Evolutionary conservation across 345 rosid genomes (phyloP).

Genomic region (Dipteronia sinensis): DNA sequence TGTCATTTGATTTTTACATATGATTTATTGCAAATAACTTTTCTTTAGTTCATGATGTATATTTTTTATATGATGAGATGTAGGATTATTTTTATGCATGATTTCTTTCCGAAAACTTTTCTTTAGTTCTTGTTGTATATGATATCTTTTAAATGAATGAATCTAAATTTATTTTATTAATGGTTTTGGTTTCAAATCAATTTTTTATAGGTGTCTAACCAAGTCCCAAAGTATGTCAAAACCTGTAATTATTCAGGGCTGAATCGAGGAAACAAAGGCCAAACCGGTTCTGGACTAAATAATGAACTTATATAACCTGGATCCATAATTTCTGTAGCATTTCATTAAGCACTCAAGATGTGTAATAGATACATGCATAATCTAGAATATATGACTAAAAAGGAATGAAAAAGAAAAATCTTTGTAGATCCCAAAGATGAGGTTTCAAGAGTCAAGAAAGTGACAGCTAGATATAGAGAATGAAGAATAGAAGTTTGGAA

Average conservation of each 20-base stretch:
- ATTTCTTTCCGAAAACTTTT: background rate
- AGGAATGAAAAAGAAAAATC: background rate
- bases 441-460: background rate
- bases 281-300: background rate
- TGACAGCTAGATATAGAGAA: too few relatives aligned
- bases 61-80: background rate
- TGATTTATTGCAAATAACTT: background rate
- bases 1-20: background rate
- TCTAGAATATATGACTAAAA: too few relatives aligned
- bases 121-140: background rate
- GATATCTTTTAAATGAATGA: background rate
- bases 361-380: background rate
- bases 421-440: background rate
- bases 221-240: background rate
- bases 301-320: background rate
- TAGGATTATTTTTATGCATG: background rate
- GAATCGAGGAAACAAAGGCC: background rate
- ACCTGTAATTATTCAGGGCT: background rate
- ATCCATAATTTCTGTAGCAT: background rate
- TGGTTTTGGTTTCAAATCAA: background rate
- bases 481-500: too few relatives aligned
- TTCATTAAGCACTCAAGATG: background rate
- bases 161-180: too few relatives aligned
- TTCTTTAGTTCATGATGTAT: background rate
- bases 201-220: background rate